A percentile compares a stretch with the other conserved stretches of the same genome.
Evolutionary conservation across 148 eudicot genomes (phyloP).

Genomic region (Fallopia convolvulus): DNA sequence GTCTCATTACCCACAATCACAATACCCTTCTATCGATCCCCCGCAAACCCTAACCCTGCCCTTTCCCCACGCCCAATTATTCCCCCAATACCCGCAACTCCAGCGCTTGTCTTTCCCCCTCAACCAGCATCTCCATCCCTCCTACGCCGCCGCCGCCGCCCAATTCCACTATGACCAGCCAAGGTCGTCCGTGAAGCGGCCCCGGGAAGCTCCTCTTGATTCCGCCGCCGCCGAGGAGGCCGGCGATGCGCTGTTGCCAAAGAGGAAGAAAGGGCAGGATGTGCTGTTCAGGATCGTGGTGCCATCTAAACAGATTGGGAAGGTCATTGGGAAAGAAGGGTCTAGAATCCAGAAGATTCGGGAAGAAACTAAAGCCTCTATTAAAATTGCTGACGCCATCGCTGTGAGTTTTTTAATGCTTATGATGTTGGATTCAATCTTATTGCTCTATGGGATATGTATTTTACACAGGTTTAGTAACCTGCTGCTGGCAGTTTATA

Average conservation of each 20-base stretch:
- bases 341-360: slow-evolving; percentile 76
- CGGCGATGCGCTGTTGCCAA: slow-evolving; percentile 38
- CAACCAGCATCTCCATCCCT: slow-evolving; percentile 7
- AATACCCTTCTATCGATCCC: background rate
- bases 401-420: slow-evolving; percentile 39
- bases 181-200: slow-evolving; percentile 29
- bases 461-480: background rate
- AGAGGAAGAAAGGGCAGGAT: slow-evolving; percentile 50
- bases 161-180: slow-evolving; percentile 16
- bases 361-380: slow-evolving; percentile 60
- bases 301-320: slow-evolving; percentile 82
- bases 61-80: slow-evolving; percentile 9
- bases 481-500: background rate
- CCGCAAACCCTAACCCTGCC: slow-evolving; percentile 16
- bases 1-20: slow-evolving; percentile 11
- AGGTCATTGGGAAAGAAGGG: slow-evolving; percentile 75
- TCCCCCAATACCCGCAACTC: slow-evolving; percentile 7
- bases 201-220: slow-evolving; percentile 34
- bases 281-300: slow-evolving; percentile 67
- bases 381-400: slow-evolving; percentile 83
- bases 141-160: slow-evolving; percentile 12
- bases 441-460: background rate
- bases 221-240: slow-evolving; percentile 6
- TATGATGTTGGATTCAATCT: background rate
- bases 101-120: background rate